Percentiles rank a stretch among this genome's conserved stretches.
Conservation (phyloP, 768 basidiomycete genomes). For the Leccinum imitatum region DNA sequence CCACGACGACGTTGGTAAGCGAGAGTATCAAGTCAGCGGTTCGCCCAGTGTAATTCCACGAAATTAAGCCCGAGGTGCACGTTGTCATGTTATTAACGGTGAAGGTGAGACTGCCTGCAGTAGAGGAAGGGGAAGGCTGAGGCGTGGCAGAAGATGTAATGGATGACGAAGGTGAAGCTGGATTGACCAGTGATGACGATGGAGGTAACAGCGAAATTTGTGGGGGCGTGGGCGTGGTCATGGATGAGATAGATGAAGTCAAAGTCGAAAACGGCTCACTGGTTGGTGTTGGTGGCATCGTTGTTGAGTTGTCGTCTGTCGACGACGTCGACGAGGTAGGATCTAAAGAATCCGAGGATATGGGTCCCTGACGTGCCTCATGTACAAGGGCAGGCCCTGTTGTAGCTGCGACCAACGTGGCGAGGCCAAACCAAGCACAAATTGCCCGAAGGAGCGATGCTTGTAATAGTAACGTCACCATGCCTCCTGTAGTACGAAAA, state of each 20-base stretch:
- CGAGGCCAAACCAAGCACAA: conserved; percentile 8
- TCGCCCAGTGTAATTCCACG: conserved; percentile 43
- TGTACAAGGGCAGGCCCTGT: conserved; percentile 11
- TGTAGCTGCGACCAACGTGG: conserved; percentile 18
- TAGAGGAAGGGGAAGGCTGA: conserved; percentile 12
- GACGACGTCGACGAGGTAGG: conserved; percentile 10
- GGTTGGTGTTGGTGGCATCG: conserved; percentile 15
- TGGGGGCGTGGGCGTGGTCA: background rate
- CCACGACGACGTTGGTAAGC: conserved; percentile 41
- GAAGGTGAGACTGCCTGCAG: conserved; percentile 22
- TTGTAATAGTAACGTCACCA: conserved; percentile 10
- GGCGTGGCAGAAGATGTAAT: conserved; percentile 14
- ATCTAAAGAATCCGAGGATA: conserved; percentile 1
- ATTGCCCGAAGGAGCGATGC: conserved; percentile 1
- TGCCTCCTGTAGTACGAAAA: conserved; percentile 7
- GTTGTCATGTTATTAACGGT: conserved; percentile 33
- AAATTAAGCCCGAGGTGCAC: conserved; percentile 33
- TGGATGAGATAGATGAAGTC: conserved; percentile 9
- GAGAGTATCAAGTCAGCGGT: conserved; percentile 31
- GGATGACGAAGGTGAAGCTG: conserved; percentile 11
- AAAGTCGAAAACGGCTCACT: conserved; percentile 15
- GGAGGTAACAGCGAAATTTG: background rate
- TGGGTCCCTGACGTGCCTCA: conserved; percentile 25
- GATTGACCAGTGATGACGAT: conserved; percentile 7
- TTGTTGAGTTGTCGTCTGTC: background rate